Evolutionary conservation across 2,329 filamentous ascomycete species (phyloP).

Genomic region (Purpureocillium takamizusanense): DNA sequence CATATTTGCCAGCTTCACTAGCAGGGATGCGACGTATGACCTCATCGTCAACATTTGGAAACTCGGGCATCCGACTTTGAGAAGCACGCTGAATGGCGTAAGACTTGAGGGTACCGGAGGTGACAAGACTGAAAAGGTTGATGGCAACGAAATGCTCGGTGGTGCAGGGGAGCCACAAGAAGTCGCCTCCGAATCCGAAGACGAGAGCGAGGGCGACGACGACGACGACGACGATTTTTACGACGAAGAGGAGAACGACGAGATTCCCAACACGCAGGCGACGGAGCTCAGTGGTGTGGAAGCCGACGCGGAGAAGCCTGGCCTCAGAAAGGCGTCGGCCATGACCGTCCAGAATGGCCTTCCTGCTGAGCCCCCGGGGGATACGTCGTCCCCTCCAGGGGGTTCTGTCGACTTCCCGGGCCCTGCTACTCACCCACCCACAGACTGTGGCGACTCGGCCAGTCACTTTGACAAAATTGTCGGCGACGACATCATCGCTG

Average conservation of each 20-base stretch:
- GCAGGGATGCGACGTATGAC: conserved; percentile 92
- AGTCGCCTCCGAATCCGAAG: conserved; percentile 42
- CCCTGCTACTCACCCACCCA: conserved; percentile 70
- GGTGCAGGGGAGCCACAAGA: conserved; percentile 36
- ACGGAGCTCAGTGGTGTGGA: conserved; percentile 29
- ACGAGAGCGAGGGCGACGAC: conserved; percentile 56
- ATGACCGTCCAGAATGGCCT: conserved; percentile 31
- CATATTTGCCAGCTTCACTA: conserved; percentile 90
- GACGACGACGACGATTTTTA: conserved; percentile 66
- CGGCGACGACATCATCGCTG: conserved; percentile 77
- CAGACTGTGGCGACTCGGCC: conserved; percentile 71
- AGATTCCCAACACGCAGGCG: conserved; percentile 52
- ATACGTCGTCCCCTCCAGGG: conserved; percentile 31
- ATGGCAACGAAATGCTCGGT: conserved; percentile 30
- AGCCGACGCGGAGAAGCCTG: conserved; percentile 52
- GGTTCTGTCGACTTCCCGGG: conserved; percentile 67
- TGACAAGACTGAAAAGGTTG: conserved; percentile 84
- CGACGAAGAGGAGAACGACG: conserved; percentile 70
- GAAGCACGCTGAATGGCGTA: conserved; percentile 85
- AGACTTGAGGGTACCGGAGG: conserved; percentile 71
- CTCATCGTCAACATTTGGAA: conserved; percentile 98
- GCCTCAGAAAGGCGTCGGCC: conserved; percentile 66
- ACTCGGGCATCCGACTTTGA: conserved; percentile 83
- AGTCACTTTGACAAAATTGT: conserved; percentile 78
- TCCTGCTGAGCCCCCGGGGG: conserved; percentile 39